Base-by-base conservation (phyloP, 1,284 basidiomycete species). In the Austroboletus niveus region DNA sequence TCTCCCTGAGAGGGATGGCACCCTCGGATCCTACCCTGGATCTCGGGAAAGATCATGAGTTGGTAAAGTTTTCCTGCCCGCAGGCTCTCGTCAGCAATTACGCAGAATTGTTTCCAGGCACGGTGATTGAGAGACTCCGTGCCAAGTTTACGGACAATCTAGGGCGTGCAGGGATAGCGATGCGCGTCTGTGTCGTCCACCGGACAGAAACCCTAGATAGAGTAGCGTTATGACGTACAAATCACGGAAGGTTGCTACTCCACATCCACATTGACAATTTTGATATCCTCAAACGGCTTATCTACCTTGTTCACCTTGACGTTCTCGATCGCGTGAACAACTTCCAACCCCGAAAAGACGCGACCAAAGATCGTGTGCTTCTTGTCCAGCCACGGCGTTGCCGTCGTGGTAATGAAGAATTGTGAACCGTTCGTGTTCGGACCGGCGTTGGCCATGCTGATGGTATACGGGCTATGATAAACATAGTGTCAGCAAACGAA, bases 371-470 rank as follows among this genome's bases (percentile, higher is more conserved):
- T 92, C 1, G 92, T 94, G 68, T 98, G 94, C 66, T 99, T 99
- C 67, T 93, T 95, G 71, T 96, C 92, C 48, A 99, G 75, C 94
- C 94, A 98, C 8, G 94, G 93, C 6, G 92, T 93, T 11, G 95
- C 89, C 2, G 89, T 94, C 3, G 94, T 98, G 3, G 97, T 99
- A 68, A 99, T 95, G 74, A 99, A 99, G 78, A 99, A 99, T 69
- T 99, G 96, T 4, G 89, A 92, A 3, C 89, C 97, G 67, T 99
- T 99, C 38, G 97, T 99, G 49, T 78, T 78, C 1, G 93, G 87
- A 1, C 97, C 96, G 3, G 93, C 91, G 60, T 99, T 99, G n/a
- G 97, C 97, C 94, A 98, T 98, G 64, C 92, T 94, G 45, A 99
- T 78, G n/a, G 92, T 97, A 67, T 98, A 98, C 1, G 96, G 95